A percentile compares a stretch with the other conserved stretches of the same genome.
Evolutionary conservation across 176 grass and related monocot genomes (phyloP).

Genomic region (Oryza officinalis): DNA sequence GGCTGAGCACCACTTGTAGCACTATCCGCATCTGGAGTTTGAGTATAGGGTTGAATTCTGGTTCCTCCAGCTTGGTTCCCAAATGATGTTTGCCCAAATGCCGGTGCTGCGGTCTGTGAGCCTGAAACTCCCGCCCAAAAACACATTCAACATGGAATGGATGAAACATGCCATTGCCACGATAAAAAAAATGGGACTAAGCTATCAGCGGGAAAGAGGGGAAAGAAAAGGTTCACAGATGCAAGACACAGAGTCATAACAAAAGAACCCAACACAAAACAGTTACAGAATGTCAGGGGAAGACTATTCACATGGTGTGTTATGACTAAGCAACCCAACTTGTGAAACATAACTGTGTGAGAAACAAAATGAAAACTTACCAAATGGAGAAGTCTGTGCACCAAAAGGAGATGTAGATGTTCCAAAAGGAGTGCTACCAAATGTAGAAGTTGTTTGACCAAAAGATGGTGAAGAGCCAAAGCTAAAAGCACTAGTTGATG

Average conservation of each 20-base stretch:
- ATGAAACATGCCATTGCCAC: neutral
- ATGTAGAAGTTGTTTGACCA: conserved; percentile 62
- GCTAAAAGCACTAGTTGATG: conserved; percentile 56
- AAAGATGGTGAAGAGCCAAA: conserved; percentile 80
- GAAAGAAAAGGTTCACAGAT: neutral
- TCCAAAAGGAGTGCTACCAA: conserved; percentile 73
- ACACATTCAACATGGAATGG: conserved; percentile 22
- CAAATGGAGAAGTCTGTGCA: conserved; percentile 67
- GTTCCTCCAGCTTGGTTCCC: conserved; percentile 74
- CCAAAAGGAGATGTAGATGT: conserved; percentile 72
- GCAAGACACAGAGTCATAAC: neutral
- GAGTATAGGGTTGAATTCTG: conserved; percentile 64
- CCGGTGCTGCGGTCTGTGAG: conserved; percentile 56
- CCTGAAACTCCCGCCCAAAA: conserved; percentile 42
- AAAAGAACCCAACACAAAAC: conserved; percentile 13
- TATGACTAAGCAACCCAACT: conserved; percentile 22
- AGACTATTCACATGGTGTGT: conserved; percentile 7
- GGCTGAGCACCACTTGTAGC: conserved; percentile 62
- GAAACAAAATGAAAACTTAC: conserved; percentile 50
- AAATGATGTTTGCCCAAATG: conserved; percentile 73
- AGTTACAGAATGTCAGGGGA: conserved; percentile 24
- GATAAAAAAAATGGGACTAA: neutral
- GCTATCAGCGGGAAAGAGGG: neutral
- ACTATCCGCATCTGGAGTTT: conserved; percentile 76
- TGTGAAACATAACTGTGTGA: conserved; percentile 16